Conservation (phyloP, 768 basidiomycete species). For the Suillus decipiens region DNA sequence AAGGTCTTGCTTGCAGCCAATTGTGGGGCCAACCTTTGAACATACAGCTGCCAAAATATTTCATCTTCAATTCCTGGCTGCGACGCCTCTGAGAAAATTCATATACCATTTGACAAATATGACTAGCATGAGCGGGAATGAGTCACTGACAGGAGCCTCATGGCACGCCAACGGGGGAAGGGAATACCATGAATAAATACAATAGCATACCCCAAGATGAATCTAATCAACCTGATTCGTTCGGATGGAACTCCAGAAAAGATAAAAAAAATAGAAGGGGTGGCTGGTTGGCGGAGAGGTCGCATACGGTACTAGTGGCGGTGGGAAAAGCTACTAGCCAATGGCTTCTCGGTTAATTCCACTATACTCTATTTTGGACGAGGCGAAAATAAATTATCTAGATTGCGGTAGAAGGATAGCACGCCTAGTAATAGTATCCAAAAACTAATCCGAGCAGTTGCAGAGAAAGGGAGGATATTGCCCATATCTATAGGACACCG, state of each 20-base stretch:
- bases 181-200: not conserved
- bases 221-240: not conserved
- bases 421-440: not conserved
- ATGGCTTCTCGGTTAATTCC: not conserved
- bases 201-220: not conserved
- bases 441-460: not conserved
- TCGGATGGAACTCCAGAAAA: not conserved
- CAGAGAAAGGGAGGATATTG: not conserved
- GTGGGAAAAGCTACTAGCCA: not conserved
- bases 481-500: not conserved
- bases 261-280: not conserved
- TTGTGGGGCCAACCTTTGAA: not conserved
- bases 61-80: not conserved
- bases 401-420: not conserved
- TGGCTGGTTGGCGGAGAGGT: no score
- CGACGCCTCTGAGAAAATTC: not conserved
- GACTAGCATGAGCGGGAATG: not conserved
- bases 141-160: not conserved
- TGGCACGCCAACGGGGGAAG: not conserved
- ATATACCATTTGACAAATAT: not conserved
- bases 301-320: not conserved
- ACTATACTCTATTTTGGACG: not conserved
- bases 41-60: not conserved
- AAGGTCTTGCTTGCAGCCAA: no score
- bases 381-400: not conserved